These are phyloP conservation scores for Osmanthus fragrans DNA, from an alignment of 257 asterid species.

Conservation along the genomic window DNA sequence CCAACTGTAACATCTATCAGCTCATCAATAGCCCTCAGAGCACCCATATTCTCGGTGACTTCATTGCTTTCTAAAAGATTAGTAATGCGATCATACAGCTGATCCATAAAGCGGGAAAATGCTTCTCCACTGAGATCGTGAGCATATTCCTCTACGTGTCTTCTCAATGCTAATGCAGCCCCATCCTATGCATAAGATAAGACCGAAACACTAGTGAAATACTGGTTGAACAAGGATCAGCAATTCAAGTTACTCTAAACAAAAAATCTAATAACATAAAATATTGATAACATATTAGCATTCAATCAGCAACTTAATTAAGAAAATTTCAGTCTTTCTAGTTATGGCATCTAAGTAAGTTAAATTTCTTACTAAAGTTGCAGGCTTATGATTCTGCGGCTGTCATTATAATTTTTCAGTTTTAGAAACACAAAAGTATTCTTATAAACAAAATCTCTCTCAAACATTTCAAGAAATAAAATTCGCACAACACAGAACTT, in stretches of 20 bases:
- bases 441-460: neutral
- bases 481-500: neutral
- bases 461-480: neutral
- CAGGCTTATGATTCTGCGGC: neutral
- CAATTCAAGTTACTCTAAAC: constrained; percentile 4
- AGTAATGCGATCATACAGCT: constrained; percentile 77
- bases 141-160: constrained; percentile 82
- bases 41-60: constrained; percentile 90
- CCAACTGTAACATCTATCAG: constrained; percentile 86
- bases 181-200: constrained; percentile 65
- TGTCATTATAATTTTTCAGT: neutral
- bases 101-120: constrained; percentile 89
- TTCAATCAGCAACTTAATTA: neutral
- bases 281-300: neutral
- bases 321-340: neutral
- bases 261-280: constrained; percentile 8
- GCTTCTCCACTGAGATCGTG: constrained; percentile 88
- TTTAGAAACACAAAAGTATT: neutral
- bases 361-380: neutral
- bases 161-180: constrained; percentile 70
- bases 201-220: neutral
- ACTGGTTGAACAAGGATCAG: neutral
- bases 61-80: constrained; percentile 81
- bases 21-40: constrained; percentile 94
- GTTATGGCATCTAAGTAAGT: neutral